Base-by-base conservation (phyloP, 768 basidiomycete species). In the Mycena latifolia region DNA sequence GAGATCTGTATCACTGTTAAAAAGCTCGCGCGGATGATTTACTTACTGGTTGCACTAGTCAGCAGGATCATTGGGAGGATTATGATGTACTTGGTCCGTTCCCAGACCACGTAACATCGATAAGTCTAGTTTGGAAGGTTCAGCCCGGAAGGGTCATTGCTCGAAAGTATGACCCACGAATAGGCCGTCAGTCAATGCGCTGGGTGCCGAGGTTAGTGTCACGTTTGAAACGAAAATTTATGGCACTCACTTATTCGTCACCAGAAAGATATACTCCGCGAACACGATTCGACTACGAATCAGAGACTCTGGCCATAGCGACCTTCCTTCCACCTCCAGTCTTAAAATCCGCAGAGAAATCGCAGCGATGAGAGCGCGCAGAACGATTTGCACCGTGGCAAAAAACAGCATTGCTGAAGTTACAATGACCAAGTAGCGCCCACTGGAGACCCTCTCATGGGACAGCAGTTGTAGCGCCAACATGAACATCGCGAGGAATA, bases 41-140 rank as follows among this genome's bases (percentile, higher is more conserved):
- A 58, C 56, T 25, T 33, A 45, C 47, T 33, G n/a, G 56, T 35
- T 14, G 22, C 31, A 1, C n/a, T n/a, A n/a, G n/a, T n/a, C n/a
- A n/a, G n/a, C n/a, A 43, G 10, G 22, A 58, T 2, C 56, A 48
- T 47, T n/a, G 33, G 22, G 9, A 47, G n/a, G 4, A 58, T 33
- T 3, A n/a, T 24, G 2, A 48, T 31, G 18, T 22, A 48, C 5
- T 47, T 47, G 4, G 12, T 18, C 15, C 31, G 45, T 20, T 45
- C 56, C 56, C 56, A 58, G 7, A 58, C 46, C 12, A 58, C 56
- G 11, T 58, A 58, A n/a, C 56, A 58, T 24, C 56, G 56, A 31
- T 33, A 58, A 2, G 29, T 47, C 56, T 58, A 25, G 22, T 15
- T 33, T 46, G 43, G 29, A n/a, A 20, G 56, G n/a, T 3, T 35